A percentile compares a stretch with the other conserved stretches of the same genome.
Conservation (phyloP, 78 protist species). For the Guillardia theta region DNA sequence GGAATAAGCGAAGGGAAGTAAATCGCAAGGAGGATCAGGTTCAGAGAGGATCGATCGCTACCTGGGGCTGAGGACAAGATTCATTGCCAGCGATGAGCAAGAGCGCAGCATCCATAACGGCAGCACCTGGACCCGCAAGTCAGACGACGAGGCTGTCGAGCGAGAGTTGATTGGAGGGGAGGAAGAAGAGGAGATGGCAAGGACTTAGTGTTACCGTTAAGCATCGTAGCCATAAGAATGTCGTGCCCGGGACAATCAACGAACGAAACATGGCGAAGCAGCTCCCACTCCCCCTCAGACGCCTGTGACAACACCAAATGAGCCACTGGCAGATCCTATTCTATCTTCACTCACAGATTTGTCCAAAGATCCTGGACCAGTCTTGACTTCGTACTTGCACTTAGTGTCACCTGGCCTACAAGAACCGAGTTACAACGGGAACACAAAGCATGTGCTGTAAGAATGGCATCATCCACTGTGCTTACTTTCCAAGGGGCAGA, state of each 20-base stretch:
- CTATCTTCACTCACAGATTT: too few relatives aligned
- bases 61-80: constrained; percentile 99
- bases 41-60: constrained; percentile 12
- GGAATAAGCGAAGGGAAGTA: background rate
- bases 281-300: constrained; percentile 34
- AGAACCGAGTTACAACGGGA: too few relatives aligned
- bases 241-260: constrained; percentile 97
- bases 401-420: background rate
- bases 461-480: too few relatives aligned
- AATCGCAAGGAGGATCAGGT: background rate
- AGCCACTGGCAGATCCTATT: too few relatives aligned
- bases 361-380: too few relatives aligned
- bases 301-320: too few relatives aligned
- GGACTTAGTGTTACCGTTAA: constrained; percentile 64
- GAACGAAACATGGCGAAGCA: constrained; percentile 55
- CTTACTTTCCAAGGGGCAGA: background rate
- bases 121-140: constrained; percentile 82
- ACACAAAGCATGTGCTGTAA: too few relatives aligned
- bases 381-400: constrained; percentile 11
- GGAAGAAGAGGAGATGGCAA: background rate
- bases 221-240: constrained; percentile 99
- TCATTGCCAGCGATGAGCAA: constrained; percentile 98
- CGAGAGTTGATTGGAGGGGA: background rate
- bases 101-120: constrained; percentile 99
- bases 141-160: background rate